Evolutionary conservation across 108 stramenopile genomes (phyloP).

Genomic region (Seminavis robusta): DNA sequence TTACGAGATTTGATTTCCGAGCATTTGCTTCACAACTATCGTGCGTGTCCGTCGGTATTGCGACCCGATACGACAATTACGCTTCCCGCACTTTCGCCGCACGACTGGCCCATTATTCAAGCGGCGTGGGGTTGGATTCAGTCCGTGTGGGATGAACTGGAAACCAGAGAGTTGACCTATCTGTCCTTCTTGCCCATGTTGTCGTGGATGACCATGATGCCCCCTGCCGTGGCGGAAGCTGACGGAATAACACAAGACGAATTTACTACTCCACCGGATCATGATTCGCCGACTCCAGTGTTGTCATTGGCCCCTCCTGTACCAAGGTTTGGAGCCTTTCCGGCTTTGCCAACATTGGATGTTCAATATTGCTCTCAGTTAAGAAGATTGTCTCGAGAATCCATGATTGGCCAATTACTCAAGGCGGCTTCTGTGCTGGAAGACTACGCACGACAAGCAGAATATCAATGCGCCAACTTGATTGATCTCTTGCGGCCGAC

Average conservation of each 20-base stretch:
- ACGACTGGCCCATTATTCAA: slow-evolving; percentile 65
- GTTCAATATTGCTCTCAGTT: slow-evolving; percentile 82
- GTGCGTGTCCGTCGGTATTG: slow-evolving; percentile 41
- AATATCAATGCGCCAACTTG: slow-evolving; percentile 76
- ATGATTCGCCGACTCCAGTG: too few relatives aligned
- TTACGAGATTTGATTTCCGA: slow-evolving; percentile 25
- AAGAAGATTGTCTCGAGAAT: slow-evolving; percentile 67
- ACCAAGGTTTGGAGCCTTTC: slow-evolving; percentile 75
- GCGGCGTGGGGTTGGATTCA: slow-evolving; percentile 66
- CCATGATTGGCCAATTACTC: slow-evolving; percentile 74
- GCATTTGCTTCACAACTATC: slow-evolving; percentile 48
- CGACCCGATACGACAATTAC: slow-evolving; percentile 45
- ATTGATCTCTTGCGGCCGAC: slow-evolving; percentile 67
- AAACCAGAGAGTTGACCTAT: slow-evolving; percentile 21
- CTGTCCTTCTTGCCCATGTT: neutral
- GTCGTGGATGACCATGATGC: neutral
- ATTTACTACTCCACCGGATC: too few relatives aligned
- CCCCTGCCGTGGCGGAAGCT: neutral
- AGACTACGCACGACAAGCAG: slow-evolving; percentile 75
- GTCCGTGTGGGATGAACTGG: slow-evolving; percentile 63
- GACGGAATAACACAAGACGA: too few relatives aligned
- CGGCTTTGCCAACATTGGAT: slow-evolving; percentile 78
- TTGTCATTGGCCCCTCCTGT: too few relatives aligned
- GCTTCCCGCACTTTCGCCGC: slow-evolving; percentile 54
- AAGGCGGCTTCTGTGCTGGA: slow-evolving; percentile 80